A percentile compares a stretch with the other conserved stretches of the same genome.
phyloP scores from a whole-genome alignment of 2,329 filamentous ascomycete species.

The Ophiocordyceps polyrhachis-furcata region DNA sequence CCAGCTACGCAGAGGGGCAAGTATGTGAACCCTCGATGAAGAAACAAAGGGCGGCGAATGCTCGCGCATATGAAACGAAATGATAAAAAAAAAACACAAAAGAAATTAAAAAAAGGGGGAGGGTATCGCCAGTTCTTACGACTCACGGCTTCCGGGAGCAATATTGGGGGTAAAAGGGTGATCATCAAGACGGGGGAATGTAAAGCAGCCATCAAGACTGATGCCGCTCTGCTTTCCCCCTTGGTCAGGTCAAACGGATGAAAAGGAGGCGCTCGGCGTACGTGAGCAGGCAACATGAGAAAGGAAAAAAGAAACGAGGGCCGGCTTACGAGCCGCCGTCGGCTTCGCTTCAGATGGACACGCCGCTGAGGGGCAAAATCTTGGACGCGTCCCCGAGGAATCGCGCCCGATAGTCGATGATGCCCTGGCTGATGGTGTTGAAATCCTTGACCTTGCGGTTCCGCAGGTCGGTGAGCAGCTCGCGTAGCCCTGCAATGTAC shows the following conservation, averaged over 20 bases:
- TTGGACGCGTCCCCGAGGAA: conserved; percentile 47
- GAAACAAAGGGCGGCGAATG: background rate
- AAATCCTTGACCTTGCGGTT: conserved; percentile 45
- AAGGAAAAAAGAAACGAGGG: background rate
- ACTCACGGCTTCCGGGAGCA: background rate
- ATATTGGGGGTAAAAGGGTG: background rate
- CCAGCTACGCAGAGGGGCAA: background rate
- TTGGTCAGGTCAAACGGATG: background rate
- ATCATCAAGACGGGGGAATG: background rate
- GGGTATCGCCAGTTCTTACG: background rate
- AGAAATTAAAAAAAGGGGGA: background rate
- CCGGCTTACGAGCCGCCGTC: background rate
- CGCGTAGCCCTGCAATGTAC: conserved; percentile 44
- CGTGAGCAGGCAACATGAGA: background rate
- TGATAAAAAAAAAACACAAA: background rate
- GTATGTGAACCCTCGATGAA: background rate
- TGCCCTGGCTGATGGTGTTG: conserved; percentile 44
- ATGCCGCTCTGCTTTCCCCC: background rate
- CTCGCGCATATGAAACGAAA: background rate
- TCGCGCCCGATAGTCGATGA: conserved; percentile 45
- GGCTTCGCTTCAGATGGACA: conserved; percentile 7
- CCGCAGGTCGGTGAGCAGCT: conserved; percentile 41
- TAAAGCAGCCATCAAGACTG: background rate
- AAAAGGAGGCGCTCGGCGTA: background rate
- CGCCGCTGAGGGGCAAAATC: conserved; percentile 37